phyloP scores from a whole-genome alignment of 257 asterid species.

The Echium plantagineum region DNA sequence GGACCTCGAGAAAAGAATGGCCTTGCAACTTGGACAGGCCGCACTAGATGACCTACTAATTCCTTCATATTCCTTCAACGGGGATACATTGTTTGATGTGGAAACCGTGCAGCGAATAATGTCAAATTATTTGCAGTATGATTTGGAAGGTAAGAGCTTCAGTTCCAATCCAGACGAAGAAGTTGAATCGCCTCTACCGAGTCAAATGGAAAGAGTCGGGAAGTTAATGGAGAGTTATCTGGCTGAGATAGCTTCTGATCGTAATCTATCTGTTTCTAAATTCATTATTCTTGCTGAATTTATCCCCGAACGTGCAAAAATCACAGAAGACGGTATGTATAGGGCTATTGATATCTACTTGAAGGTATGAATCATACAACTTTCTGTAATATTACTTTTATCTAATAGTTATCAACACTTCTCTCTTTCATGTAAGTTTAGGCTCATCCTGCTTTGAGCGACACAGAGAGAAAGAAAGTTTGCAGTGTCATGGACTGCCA shows the following conservation, averaged over 20 bases:
- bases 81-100: conserved; percentile 82
- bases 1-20: conserved; percentile 82
- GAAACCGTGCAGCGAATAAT: conserved; percentile 75
- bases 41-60: conserved; percentile 81
- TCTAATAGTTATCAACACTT: neutral
- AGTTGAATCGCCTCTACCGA: conserved; percentile 67
- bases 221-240: conserved; percentile 72
- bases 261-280: conserved; percentile 62
- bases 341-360: conserved; percentile 87
- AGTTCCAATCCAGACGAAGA: conserved; percentile 46
- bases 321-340: conserved; percentile 65
- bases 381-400: too few species aligned
- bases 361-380: conserved; percentile 39
- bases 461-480: conserved; percentile 62
- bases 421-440: conserved; percentile 16
- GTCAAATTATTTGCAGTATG: conserved; percentile 70
- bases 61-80: conserved; percentile 64
- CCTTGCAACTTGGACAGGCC: conserved; percentile 64
- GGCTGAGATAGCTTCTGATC: conserved; percentile 89
- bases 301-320: conserved; percentile 69
- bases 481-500: conserved; percentile 82
- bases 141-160: conserved; percentile 55
- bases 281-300: conserved; percentile 68
- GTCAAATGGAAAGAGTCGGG: conserved; percentile 63
- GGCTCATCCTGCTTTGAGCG: conserved; percentile 76